A percentile compares a stretch with the other conserved stretches of the same genome.
Conservation (phyloP, 345 rosid species). For the Microcos paniculata region DNA sequence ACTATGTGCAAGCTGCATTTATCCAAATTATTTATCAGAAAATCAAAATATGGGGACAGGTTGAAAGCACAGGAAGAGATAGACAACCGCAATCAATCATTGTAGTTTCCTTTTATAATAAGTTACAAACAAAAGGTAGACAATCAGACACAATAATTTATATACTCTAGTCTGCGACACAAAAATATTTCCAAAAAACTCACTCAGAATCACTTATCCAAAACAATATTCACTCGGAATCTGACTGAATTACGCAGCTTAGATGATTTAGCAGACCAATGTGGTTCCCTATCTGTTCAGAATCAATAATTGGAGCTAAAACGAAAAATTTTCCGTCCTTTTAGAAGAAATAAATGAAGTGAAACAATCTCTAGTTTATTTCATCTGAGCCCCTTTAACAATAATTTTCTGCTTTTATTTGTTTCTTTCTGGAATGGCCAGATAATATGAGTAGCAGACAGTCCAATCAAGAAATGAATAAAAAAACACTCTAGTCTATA, state of each 20-base stretch:
- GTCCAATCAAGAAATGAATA: neutral
- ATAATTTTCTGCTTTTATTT: neutral
- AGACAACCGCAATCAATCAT: neutral
- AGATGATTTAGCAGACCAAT: neutral
- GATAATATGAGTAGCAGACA: neutral
- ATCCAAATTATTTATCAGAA: slow-evolving; percentile 22
- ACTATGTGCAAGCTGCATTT: slow-evolving; percentile 81
- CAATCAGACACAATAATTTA: neutral
- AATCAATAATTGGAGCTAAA: neutral
- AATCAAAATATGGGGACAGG: slow-evolving; percentile 12
- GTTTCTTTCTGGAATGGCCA: neutral
- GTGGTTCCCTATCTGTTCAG: neutral
- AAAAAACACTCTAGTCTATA: neutral
- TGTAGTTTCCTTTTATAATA: neutral
- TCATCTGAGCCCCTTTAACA: neutral
- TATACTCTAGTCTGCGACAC: neutral
- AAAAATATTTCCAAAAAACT: neutral
- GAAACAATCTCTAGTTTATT: neutral
- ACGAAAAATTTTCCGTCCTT: neutral
- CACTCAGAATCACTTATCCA: neutral
- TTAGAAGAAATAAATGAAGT: neutral
- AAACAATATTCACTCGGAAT: neutral
- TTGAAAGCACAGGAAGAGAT: neutral
- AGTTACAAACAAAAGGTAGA: neutral
- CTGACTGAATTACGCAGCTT: neutral